Evolutionary conservation across 2,329 filamentous ascomycete species (phyloP).

Genomic region (Pyricularia sp.): DNA sequence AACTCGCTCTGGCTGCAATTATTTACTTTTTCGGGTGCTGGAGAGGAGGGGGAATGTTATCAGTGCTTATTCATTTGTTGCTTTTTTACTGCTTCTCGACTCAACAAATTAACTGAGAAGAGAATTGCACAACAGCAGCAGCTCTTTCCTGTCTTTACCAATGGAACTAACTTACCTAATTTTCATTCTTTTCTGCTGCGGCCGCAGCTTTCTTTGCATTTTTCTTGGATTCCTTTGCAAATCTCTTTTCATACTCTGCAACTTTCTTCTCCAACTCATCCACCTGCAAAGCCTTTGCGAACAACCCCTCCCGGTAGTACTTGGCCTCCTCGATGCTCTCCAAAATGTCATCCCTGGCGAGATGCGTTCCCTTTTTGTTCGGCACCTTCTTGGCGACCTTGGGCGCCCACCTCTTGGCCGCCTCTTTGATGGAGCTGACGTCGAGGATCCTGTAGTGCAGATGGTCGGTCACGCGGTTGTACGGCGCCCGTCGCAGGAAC

Average conservation of each 20-base stretch:
- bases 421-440: slow-evolving; percentile 89
- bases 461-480: slow-evolving; percentile 61
- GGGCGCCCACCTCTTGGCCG: slow-evolving; percentile 69
- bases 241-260: background rate
- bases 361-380: slow-evolving; percentile 65
- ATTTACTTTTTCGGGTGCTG: background rate
- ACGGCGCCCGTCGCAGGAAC: slow-evolving; percentile 70
- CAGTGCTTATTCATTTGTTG: background rate
- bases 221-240: background rate
- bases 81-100: background rate
- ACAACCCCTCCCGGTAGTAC: slow-evolving; percentile 69
- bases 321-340: slow-evolving; percentile 90
- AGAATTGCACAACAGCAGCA: background rate
- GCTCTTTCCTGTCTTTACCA: too few relatives aligned
- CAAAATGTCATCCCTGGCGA: slow-evolving; percentile 80
- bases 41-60: too few relatives aligned
- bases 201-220: background rate
- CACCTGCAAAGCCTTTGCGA: slow-evolving; percentile 23
- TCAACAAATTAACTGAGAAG: background rate
- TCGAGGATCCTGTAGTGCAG: slow-evolving; percentile 88
- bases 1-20: background rate
- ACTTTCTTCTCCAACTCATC: background rate
- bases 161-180: background rate
- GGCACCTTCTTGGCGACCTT: slow-evolving; percentile 45
- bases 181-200: background rate